A percentile compares a stretch with the other conserved stretches of the same genome.
These are phyloP conservation scores for Scytalidium sp. DNA, from an alignment of 2,329 filamentous ascomycete species.

Conservation along the genomic window DNA sequence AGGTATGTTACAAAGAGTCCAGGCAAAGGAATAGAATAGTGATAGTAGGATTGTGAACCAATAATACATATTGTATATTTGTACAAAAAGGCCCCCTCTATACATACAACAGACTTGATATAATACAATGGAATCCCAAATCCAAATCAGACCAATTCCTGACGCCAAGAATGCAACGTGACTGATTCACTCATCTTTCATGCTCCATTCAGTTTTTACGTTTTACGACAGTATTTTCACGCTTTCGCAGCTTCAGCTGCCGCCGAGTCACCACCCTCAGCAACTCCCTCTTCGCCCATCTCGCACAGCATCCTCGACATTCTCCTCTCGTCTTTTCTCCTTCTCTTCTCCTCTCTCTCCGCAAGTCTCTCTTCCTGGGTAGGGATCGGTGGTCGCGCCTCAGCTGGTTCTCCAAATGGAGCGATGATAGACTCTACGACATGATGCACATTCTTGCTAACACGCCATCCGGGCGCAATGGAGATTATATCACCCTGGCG, in stretches of 20 bases:
- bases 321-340: slow-evolving; percentile 54
- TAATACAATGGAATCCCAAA: not conserved
- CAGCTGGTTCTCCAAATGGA: slow-evolving; percentile 62
- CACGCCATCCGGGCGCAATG: slow-evolving; percentile 64
- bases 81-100: not conserved
- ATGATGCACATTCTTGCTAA: slow-evolving; percentile 66
- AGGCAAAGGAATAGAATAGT: no score
- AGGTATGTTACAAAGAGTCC: no score
- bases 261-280: slow-evolving; percentile 22
- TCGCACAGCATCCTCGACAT: slow-evolving; percentile 20
- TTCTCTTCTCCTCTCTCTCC: slow-evolving; percentile 50
- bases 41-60: not conserved
- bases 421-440: slow-evolving; percentile 74
- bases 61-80: not conserved
- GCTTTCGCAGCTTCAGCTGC: slow-evolving; percentile 8
- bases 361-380: slow-evolving; percentile 59
- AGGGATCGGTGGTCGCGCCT: slow-evolving; percentile 63
- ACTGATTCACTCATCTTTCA: not conserved
- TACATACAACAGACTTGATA: not conserved
- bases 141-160: not conserved
- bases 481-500: slow-evolving; percentile 72
- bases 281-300: slow-evolving; percentile 21
- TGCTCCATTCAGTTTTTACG: not conserved
- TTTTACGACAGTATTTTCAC: not conserved
- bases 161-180: not conserved